Evolutionary conservation across 805 yeast genomes (phyloP).

Genomic region (Yarrowia deformans): DNA sequence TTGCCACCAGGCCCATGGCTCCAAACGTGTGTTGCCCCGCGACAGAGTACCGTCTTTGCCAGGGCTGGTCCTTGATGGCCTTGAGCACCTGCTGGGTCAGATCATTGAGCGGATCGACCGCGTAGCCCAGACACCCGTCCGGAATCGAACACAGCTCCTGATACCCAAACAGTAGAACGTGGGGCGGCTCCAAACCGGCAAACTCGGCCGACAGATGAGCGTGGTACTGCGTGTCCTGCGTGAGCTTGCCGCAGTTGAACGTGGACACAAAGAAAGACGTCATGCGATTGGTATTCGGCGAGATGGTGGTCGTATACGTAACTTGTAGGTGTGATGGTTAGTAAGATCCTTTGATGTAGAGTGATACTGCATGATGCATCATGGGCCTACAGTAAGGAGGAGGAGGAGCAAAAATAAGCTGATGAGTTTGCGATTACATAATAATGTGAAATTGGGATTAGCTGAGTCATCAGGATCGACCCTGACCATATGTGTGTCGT

Average conservation of each 20-base stretch:
- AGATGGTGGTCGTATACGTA: too few species aligned
- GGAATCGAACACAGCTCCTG: conserved; percentile 52
- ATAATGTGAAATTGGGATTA: too few species aligned
- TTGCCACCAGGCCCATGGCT: conserved; percentile 45
- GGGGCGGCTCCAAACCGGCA: conserved; percentile 39
- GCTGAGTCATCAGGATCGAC: too few species aligned
- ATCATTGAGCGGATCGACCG: conserved; percentile 45
- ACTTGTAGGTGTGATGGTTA: too few species aligned
- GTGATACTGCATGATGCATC: too few species aligned
- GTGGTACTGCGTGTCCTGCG: conserved; percentile 41
- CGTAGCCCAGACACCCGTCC: conserved; percentile 47
- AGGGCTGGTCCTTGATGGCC: conserved; percentile 44
- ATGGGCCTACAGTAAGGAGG: too few species aligned
- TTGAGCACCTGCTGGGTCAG: conserved; percentile 46
- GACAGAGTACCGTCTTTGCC: background rate
- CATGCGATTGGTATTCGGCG: background rate
- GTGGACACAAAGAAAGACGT: conserved; percentile 44
- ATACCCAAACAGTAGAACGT: conserved; percentile 49
- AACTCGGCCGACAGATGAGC: conserved; percentile 41
- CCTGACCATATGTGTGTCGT: too few species aligned
- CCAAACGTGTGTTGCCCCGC: conserved; percentile 26
- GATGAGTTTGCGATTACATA: too few species aligned
- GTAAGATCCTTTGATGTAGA: too few species aligned
- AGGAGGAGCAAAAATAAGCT: too few species aligned
- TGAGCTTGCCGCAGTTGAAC: conserved; percentile 47